A percentile compares a stretch with the other conserved stretches of the same genome.
Evolutionary conservation across 1,139 yeast species (phyloP).

Genomic region (Starmera stellimalicola): DNA sequence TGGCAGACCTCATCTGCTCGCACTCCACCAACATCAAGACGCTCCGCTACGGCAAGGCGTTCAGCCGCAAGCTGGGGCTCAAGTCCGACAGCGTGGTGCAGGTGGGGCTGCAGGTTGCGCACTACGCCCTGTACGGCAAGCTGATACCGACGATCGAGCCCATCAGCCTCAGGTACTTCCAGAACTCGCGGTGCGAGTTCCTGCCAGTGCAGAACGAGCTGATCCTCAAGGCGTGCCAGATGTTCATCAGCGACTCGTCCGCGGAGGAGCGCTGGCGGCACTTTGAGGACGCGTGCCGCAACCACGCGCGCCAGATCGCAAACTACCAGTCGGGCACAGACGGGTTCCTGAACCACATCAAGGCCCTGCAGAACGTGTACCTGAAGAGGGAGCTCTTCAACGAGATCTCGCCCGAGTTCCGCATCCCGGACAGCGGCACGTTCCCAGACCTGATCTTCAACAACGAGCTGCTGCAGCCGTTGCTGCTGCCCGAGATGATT

Average conservation of each 20-base stretch:
- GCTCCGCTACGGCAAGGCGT: constrained; percentile 33
- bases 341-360: constrained; percentile 66
- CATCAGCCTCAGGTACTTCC: constrained; percentile 58
- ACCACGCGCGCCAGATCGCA: constrained; percentile 39
- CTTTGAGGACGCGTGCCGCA: constrained; percentile 42
- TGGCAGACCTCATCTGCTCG: constrained; percentile 67
- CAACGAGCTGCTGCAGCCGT: constrained; percentile 29
- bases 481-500: constrained; percentile 34
- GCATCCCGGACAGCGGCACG: constrained; percentile 3
- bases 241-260: constrained; percentile 45
- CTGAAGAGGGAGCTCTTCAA: constrained; percentile 34
- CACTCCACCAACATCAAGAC: constrained; percentile 46
- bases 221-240: constrained; percentile 46
- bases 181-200: constrained; percentile 60
- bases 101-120: constrained; percentile 57
- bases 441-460: constrained; percentile 17
- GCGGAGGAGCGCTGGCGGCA: constrained; percentile 37
- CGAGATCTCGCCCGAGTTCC: constrained; percentile 28
- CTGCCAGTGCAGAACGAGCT: constrained; percentile 52
- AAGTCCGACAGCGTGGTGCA: constrained; percentile 63
- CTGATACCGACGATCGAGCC: constrained; percentile 64
- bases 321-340: constrained; percentile 45
- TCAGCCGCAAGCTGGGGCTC: constrained; percentile 41
- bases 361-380: constrained; percentile 47
- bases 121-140: constrained; percentile 65